Base-by-base conservation (phyloP, 495 filamentous ascomycete species). In the Penicillium silybi region DNA sequence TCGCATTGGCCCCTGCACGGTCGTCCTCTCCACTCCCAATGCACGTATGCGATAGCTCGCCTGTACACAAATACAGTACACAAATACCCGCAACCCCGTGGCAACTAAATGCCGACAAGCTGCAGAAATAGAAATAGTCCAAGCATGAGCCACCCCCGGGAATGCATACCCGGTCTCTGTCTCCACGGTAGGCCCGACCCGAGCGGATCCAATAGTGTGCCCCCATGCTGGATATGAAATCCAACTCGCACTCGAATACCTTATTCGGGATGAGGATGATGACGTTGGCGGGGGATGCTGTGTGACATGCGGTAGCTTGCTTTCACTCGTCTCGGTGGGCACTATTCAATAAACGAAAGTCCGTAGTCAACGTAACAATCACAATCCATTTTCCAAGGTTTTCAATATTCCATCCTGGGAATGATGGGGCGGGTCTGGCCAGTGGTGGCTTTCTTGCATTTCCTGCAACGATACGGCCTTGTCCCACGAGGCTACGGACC, bases 201-300 rank as follows among this genome's bases (percentile, higher is more conserved):
- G 54, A 49, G 54, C 54, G 39, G 49, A 50, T 53, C 48, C 45
- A 54, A 54, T 54, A 49, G 46, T 49, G 29, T 34, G 41, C 45
- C 20, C 26, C 42, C 3, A 27, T 29, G 20, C 13, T 27, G 20
- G 7, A 19, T 3, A 3, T 29, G 27, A 8, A 7, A 11, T 23
- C 22, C 22, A 32, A 32, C 29, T 32, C 29, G 29, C 29, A 32
- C 10, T 32, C 10, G 10, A 32, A 32, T 13, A 32, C 29, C 29
- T 11, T 13, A 32, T 32, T 32, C 29, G 10, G 29, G 10, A 13
- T 13, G 29, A 10, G 9, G 29, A n/a, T n/a, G n/a, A n/a, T 10
- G 4, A 11, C 9, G 29, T 29, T 29, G 7, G 11, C 25, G 29
- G 29, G 1, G 11, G 1, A 32, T 32, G 29, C 13, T 13, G 29